Percentiles rank a stretch among this genome's conserved stretches.
phyloP scores from a whole-genome alignment of 257 asterid species.

The Nicotiana otophora region DNA sequence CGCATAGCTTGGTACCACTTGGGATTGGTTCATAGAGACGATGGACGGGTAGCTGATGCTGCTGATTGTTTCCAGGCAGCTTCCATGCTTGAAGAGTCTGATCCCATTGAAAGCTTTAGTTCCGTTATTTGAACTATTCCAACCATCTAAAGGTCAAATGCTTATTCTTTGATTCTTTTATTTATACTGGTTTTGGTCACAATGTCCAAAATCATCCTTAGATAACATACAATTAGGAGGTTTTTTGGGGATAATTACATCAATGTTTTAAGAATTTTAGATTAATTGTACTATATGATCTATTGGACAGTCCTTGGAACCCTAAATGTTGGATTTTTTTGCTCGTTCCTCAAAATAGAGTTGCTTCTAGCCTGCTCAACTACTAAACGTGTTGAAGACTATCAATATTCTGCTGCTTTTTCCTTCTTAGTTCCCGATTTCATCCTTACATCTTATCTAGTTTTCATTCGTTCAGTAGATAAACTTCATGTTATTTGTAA shows the following conservation, averaged over 20 bases:
- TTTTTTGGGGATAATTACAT: not conserved
- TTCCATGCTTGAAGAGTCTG: constrained; percentile 85
- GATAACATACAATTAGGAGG: not conserved
- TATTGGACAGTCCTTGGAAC: too few relatives aligned
- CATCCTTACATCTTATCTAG: too few relatives aligned
- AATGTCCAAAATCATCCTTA: constrained; percentile 11
- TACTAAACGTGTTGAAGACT: too few relatives aligned
- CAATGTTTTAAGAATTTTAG: not conserved
- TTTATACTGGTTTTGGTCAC: constrained; percentile 3
- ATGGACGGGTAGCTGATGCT: constrained; percentile 82
- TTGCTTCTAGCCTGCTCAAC: too few relatives aligned
- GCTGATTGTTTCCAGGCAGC: constrained; percentile 98
- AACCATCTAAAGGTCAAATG: not conserved
- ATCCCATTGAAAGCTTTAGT: constrained; percentile 80
- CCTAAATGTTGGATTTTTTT: too few relatives aligned
- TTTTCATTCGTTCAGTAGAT: too few relatives aligned
- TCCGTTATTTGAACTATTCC: constrained; percentile 38
- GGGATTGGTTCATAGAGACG: constrained; percentile 82
- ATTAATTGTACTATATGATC: not conserved
- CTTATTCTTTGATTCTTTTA: constrained; percentile 68
- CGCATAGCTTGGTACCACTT: constrained; percentile 79
- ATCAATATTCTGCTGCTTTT: too few relatives aligned
- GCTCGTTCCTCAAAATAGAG: too few relatives aligned
- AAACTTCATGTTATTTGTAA: too few relatives aligned
- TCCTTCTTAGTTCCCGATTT: too few relatives aligned